These are phyloP conservation scores for Ogataea trehaloabstinens DNA, from an alignment of 805 yeast species.

Conservation along the genomic window DNA sequence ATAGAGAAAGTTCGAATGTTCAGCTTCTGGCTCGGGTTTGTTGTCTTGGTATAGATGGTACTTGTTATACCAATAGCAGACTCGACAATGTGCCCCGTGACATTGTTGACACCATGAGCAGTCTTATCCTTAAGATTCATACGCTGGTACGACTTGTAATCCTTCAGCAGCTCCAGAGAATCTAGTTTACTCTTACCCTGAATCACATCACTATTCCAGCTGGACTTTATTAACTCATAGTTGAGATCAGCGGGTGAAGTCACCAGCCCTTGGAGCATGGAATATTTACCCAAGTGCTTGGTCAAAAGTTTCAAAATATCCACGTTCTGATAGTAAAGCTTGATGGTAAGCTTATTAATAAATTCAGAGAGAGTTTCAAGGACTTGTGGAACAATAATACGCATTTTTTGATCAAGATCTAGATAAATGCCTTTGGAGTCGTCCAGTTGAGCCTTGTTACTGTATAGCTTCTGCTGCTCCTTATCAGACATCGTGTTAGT, in stretches of 20 bases:
- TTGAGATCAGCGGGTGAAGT: slow-evolving; percentile 11
- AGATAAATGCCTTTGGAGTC: slow-evolving; percentile 31
- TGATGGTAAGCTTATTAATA: slow-evolving; percentile 39
- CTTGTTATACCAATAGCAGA: slow-evolving; percentile 29
- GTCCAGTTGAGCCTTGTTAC: slow-evolving; percentile 31
- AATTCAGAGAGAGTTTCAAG: slow-evolving; percentile 48
- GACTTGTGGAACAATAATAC: slow-evolving; percentile 44
- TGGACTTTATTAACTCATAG: slow-evolving; percentile 35
- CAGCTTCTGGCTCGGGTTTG: slow-evolving; percentile 31
- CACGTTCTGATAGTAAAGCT: slow-evolving; percentile 37
- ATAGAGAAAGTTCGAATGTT: slow-evolving; percentile 24
- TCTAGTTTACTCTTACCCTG: slow-evolving; percentile 39
- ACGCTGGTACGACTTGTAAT: slow-evolving; percentile 36
- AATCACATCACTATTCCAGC: slow-evolving; percentile 38
- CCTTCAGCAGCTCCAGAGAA: slow-evolving; percentile 35
- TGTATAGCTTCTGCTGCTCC: slow-evolving; percentile 35
- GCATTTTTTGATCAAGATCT: slow-evolving; percentile 40
- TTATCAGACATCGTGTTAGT: slow-evolving; percentile 36
- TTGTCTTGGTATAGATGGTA: slow-evolving; percentile 31
- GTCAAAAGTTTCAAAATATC: slow-evolving; percentile 34
- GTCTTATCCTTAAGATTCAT: slow-evolving; percentile 36
- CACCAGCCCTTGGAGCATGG: slow-evolving; percentile 33
- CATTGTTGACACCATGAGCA: slow-evolving; percentile 19
- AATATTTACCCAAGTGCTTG: slow-evolving; percentile 29
- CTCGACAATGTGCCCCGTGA: slow-evolving; percentile 28